Evolutionary conservation across 495 filamentous ascomycete genomes (phyloP).

Genomic region (Neurospora cerealis): DNA sequence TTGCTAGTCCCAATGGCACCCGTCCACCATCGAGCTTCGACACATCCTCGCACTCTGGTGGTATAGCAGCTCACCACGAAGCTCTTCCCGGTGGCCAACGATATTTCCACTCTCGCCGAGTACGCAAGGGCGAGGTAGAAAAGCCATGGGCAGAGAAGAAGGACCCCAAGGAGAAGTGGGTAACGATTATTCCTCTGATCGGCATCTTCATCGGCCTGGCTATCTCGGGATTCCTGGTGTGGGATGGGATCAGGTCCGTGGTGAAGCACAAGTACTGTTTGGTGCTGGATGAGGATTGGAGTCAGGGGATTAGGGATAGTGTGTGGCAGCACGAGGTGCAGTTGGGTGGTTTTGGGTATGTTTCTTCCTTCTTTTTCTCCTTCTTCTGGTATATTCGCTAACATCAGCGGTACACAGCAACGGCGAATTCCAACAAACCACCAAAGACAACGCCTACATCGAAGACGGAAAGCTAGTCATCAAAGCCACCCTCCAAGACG

Average conservation of each 20-base stretch:
- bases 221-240: slow-evolving; percentile 58
- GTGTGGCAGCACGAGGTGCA: slow-evolving; percentile 74
- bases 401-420: slow-evolving; percentile 42
- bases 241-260: slow-evolving; percentile 57
- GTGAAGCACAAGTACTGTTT: slow-evolving; percentile 66
- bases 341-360: slow-evolving; percentile 75
- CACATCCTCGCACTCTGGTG: slow-evolving; percentile 25
- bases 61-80: background rate
- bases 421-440: slow-evolving; percentile 64
- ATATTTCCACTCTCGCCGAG: slow-evolving; percentile 68
- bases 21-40: slow-evolving; percentile 43
- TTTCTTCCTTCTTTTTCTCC: background rate
- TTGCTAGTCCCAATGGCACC: slow-evolving; percentile 46
- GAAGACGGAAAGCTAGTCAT: slow-evolving; percentile 60
- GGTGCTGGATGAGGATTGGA: slow-evolving; percentile 61
- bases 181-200: slow-evolving; percentile 63
- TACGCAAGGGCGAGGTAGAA: slow-evolving; percentile 59
- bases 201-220: slow-evolving; percentile 56
- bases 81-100: slow-evolving; percentile 27
- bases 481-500: slow-evolving; percentile 66
- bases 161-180: slow-evolving; percentile 77
- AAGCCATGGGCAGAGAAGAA: slow-evolving; percentile 59
- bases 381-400: background rate
- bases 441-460: slow-evolving; percentile 68
- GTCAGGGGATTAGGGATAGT: slow-evolving; percentile 44